Base-by-base conservation (phyloP, 306 rosid genomes). In the Fragaria ananassa region DNA sequence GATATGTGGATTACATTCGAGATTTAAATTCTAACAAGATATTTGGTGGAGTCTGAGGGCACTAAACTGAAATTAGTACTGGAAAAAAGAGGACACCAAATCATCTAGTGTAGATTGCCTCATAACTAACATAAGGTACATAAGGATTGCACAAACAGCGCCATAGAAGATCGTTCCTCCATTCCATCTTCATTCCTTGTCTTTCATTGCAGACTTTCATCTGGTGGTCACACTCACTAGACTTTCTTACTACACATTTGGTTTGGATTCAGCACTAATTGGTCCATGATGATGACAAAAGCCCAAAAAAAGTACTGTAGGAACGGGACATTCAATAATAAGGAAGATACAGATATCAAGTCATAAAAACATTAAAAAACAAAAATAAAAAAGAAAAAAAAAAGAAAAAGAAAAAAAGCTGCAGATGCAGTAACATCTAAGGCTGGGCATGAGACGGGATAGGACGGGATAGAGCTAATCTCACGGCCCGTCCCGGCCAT, bases 361-460 rank as follows among this genome's bases (percentile, higher is more conserved):
- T 47, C 53, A 47, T 3, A 45, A 10, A 45, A 45, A 45, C 44
- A 41, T 41, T n/a, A n/a, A n/a, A n/a, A n/a, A n/a, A n/a, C n/a
- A n/a, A n/a, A n/a, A n/a, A n/a, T n/a, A n/a, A n/a, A n/a, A n/a
- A n/a, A n/a, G n/a, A n/a, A n/a, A n/a, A n/a, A n/a, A n/a, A n/a
- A n/a, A n/a, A n/a, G n/a, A 0, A 6, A 39, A 2, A 31, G 0
- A 31, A 31, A 31, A 31, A 0, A 31, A 31, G 0, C 4, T 31
- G 34, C 0, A 31, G 34, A 31, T 31, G 9, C 9, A 41, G 10
- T 41, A 41, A 41, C 44, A 41, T 5, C 44, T n/a, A n/a, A n/a
- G n/a, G n/a, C n/a, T n/a, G n/a, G n/a, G n/a, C n/a, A n/a, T n/a
- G n/a, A n/a, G n/a, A n/a, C n/a, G n/a, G n/a, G n/a, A n/a, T n/a